Evolutionary conservation across 2,329 filamentous ascomycete genomes (phyloP).

Genomic region (Onygena corvina): DNA sequence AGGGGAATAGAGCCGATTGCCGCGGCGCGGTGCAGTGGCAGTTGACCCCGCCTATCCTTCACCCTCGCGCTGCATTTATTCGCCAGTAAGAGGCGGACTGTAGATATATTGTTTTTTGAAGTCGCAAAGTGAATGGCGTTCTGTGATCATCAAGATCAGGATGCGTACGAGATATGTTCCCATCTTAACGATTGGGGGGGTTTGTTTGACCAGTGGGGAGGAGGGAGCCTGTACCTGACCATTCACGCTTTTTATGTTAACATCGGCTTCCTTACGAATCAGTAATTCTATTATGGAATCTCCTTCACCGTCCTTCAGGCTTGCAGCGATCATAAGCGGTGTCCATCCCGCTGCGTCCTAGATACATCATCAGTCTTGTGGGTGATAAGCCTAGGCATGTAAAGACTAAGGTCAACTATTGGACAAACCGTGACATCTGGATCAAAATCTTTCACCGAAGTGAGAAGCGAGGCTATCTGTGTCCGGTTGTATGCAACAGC

Average conservation of each 20-base stretch:
- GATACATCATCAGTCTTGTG: not conserved
- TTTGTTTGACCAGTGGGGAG: not conserved
- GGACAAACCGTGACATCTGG: constrained; percentile 60
- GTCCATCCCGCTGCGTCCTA: constrained; percentile 41
- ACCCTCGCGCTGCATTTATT: constrained; percentile 66
- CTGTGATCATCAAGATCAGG: constrained; percentile 31
- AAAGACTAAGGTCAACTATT: not conserved
- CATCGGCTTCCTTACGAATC: constrained; percentile 37
- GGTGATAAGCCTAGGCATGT: not conserved
- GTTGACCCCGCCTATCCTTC: constrained; percentile 76
- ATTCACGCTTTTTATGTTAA: constrained; percentile 32
- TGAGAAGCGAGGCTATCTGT: constrained; percentile 60
- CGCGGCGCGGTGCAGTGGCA: constrained; percentile 81
- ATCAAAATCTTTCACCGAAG: constrained; percentile 63
- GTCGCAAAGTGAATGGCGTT: constrained; percentile 85
- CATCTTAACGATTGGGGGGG: too few species aligned
- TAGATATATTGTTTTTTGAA: constrained; percentile 77
- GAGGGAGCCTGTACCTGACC: constrained; percentile 29
- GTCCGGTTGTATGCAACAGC: constrained; percentile 71
- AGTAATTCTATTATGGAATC: constrained; percentile 36
- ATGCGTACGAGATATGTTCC: not conserved
- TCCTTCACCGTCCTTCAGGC: constrained; percentile 36
- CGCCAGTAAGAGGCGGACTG: constrained; percentile 63
- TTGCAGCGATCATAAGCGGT: constrained; percentile 40
- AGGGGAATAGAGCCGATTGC: constrained; percentile 84